These are phyloP conservation scores for Carex kokanica DNA, from an alignment of 176 grass and related monocot genomes.

Conservation along the genomic window DNA sequence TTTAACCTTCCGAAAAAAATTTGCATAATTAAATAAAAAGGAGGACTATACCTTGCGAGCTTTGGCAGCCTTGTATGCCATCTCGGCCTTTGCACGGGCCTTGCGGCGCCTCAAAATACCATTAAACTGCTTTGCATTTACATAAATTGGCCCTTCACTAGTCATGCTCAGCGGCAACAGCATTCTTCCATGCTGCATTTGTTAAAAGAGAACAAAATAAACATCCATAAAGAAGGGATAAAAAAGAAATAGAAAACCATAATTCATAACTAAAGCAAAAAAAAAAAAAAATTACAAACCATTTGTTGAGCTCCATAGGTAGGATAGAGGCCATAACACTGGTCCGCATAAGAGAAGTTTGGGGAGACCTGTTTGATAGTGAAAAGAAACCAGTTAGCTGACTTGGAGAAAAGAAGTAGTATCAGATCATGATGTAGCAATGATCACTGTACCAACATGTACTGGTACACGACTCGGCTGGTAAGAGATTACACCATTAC, in stretches of 20 bases:
- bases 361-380: constrained; percentile 44
- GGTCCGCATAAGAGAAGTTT: constrained; percentile 53
- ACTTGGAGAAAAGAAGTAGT: background rate
- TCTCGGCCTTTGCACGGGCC: constrained; percentile 82
- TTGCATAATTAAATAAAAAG: background rate
- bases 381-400: background rate
- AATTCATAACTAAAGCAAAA: constrained; percentile 13
- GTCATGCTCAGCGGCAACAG: constrained; percentile 67
- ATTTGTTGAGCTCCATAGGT: constrained; percentile 47
- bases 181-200: constrained; percentile 54
- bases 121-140: constrained; percentile 89
- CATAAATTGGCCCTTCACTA: constrained; percentile 67
- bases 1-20: background rate
- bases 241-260: background rate
- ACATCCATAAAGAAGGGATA: background rate
- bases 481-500: background rate
- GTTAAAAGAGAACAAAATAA: constrained; percentile 26
- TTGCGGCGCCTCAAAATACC: constrained; percentile 81
- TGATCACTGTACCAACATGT: background rate
- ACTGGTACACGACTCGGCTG: background rate
- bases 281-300: constrained; percentile 38
- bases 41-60: constrained; percentile 59
- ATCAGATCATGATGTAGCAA: background rate
- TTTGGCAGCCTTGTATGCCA: constrained; percentile 45
- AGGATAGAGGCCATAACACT: constrained; percentile 67